These are phyloP conservation scores for Suillus fuscotomentosus DNA, from an alignment of 768 basidiomycete species.

Conservation along the genomic window DNA sequence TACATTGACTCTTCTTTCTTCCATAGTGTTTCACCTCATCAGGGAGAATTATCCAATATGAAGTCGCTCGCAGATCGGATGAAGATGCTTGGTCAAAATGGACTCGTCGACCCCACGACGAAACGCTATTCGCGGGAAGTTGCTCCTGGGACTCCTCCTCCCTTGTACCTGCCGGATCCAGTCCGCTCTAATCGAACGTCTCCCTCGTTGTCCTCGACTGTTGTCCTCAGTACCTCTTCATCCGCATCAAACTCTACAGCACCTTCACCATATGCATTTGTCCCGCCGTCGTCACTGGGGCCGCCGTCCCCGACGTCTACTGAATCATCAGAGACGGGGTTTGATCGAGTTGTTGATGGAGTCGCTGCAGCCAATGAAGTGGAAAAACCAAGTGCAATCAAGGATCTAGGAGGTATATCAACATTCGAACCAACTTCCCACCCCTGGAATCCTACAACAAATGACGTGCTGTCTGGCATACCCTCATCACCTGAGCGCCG, in stretches of 20 bases:
- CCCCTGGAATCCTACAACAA: constrained; percentile 11
- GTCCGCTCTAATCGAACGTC: constrained; percentile 40
- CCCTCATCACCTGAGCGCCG: constrained; percentile 9
- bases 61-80: constrained; percentile 80
- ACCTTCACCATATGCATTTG: constrained; percentile 61
- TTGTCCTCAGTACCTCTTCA: constrained; percentile 13
- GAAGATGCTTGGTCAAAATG: constrained; percentile 69
- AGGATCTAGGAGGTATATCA: constrained; percentile 27
- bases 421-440: constrained; percentile 20
- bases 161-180: constrained; percentile 25
- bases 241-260: constrained; percentile 30
- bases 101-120: constrained; percentile 55
- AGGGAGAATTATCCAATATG: constrained; percentile 31
- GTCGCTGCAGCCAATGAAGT: background rate
- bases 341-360: constrained; percentile 27
- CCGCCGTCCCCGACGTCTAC: constrained; percentile 77
- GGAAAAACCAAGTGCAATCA: background rate
- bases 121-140: constrained; percentile 61
- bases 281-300: constrained; percentile 68
- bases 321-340: constrained; percentile 56
- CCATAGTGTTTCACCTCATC: constrained; percentile 13
- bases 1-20: constrained; percentile 12
- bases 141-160: constrained; percentile 36
- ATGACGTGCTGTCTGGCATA: constrained; percentile 21
- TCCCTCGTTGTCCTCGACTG: constrained; percentile 23